Evolutionary conservation across 495 filamentous ascomycete genomes (phyloP).

Genomic region (Echria macrotheca): DNA sequence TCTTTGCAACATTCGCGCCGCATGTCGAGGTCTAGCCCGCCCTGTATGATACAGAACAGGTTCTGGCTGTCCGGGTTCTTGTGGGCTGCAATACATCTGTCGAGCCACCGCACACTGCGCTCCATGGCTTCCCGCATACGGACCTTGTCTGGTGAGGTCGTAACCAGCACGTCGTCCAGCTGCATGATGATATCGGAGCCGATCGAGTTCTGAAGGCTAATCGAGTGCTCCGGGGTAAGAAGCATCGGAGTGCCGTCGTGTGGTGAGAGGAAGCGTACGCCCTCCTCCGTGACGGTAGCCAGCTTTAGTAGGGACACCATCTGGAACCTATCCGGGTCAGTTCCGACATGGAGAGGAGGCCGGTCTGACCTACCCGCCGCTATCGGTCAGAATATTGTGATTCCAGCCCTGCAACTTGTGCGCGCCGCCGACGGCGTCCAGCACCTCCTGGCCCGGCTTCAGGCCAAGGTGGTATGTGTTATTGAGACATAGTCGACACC

Average conservation of each 20-base stretch:
- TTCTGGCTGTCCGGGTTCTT: conserved; percentile 77
- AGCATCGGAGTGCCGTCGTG: conserved; percentile 97
- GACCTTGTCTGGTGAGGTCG: conserved; percentile 79
- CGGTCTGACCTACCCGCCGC: conserved; percentile 71
- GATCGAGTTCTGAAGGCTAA: conserved; percentile 92
- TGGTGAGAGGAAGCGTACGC: conserved; percentile 87
- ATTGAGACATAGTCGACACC: conserved; percentile 88
- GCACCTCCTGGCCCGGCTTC: conserved; percentile 83
- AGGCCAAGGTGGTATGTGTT: conserved; percentile 97
- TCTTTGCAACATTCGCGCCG: conserved; percentile 75
- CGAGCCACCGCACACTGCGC: conserved; percentile 95
- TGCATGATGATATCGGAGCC: conserved; percentile 99
- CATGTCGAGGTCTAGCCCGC: conserved; percentile 87
- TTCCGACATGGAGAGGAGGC: not conserved
- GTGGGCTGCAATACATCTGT: conserved; percentile 91
- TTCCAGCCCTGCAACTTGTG: conserved; percentile 94
- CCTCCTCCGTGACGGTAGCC: conserved; percentile 90
- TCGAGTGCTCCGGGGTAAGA: conserved; percentile 95
- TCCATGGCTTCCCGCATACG: conserved; percentile 95
- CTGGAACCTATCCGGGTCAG: conserved; percentile 65
- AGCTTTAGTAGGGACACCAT: conserved; percentile 97
- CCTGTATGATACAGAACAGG: conserved; percentile 98
- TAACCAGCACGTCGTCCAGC: conserved; percentile 93
- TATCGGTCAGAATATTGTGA: conserved; percentile 93
- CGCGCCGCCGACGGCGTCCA: conserved; percentile 83